phyloP scores from a whole-genome alignment of 805 yeast species.

The Spathaspora girioi region DNA sequence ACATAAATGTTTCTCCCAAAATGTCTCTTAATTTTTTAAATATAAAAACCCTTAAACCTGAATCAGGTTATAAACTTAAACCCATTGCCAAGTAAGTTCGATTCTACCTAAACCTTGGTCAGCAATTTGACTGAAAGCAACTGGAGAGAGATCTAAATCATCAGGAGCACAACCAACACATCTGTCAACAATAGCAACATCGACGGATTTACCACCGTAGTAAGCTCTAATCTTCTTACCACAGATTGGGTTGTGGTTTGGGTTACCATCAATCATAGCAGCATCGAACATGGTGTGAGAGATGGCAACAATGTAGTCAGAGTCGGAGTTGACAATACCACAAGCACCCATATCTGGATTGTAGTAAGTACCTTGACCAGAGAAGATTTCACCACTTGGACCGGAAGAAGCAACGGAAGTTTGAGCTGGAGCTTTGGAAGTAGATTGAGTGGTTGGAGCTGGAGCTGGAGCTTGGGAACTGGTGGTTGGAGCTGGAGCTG shows the following conservation, averaged over 20 bases:
- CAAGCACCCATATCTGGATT: conserved; percentile 51
- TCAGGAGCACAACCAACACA: conserved; percentile 52
- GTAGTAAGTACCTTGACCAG: conserved; percentile 51
- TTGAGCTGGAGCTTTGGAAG: conserved; percentile 7
- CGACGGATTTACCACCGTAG: conserved; percentile 48
- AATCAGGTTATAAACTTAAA: not conserved
- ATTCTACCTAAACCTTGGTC: conserved; percentile 52
- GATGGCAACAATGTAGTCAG: conserved; percentile 54
- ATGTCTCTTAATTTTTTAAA: not conserved
- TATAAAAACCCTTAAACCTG: not conserved
- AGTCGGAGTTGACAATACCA: conserved; percentile 42
- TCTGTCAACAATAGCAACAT: conserved; percentile 54
- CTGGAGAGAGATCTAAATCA: conserved; percentile 58
- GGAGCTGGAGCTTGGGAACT: conserved; percentile 6
- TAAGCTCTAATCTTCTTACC: conserved; percentile 48
- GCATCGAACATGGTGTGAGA: conserved; percentile 39
- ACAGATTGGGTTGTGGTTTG: conserved; percentile 48
- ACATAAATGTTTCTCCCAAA: not conserved
- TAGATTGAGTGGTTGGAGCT: conserved; percentile 7
- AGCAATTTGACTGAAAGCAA: conserved; percentile 53
- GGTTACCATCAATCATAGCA: conserved; percentile 28
- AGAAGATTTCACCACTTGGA: conserved; percentile 9
- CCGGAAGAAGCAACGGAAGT: conserved; percentile 16
- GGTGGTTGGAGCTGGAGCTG: conserved; percentile 9
- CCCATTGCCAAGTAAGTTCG: conserved; percentile 50